Evolutionary conservation across 2,329 filamentous ascomycete species (phyloP).

Genomic region (Colletotrichum orbiculare): DNA sequence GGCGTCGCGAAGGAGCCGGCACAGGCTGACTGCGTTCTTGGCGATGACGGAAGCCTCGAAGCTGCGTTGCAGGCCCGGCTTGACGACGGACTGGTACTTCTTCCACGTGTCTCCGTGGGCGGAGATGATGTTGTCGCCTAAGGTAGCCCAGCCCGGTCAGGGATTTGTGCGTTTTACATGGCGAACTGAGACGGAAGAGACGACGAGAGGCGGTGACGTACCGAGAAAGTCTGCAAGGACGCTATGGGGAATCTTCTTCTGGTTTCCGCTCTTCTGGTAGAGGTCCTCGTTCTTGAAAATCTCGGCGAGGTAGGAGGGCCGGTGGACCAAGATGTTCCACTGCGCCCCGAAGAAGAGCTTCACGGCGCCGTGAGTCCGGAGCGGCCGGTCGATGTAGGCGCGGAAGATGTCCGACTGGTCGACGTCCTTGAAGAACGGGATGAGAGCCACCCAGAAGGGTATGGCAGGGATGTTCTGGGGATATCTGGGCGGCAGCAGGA

Average conservation of each 20-base stretch:
- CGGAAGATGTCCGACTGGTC: slow-evolving; percentile 55
- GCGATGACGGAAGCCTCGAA: slow-evolving; percentile 40
- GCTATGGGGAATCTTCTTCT: slow-evolving; percentile 53
- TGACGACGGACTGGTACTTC: slow-evolving; percentile 48
- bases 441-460: slow-evolving; percentile 55
- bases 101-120: slow-evolving; percentile 50
- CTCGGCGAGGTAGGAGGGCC: slow-evolving; percentile 55
- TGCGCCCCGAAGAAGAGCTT: slow-evolving; percentile 60
- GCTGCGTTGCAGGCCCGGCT: slow-evolving; percentile 47
- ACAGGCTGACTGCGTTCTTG: slow-evolving; percentile 41
- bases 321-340: slow-evolving; percentile 60
- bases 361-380: slow-evolving; percentile 55
- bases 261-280: slow-evolving; percentile 53
- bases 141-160: no score
- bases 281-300: slow-evolving; percentile 47
- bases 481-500: slow-evolving; percentile 41
- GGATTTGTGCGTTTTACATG: not conserved
- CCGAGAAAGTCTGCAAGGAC: slow-evolving; percentile 49
- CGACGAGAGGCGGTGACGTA: not conserved
- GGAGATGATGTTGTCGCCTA: slow-evolving; percentile 54
- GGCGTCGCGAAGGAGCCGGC: slow-evolving; percentile 44
- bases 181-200: not conserved
- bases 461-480: slow-evolving; percentile 54
- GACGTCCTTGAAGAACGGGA: slow-evolving; percentile 54
- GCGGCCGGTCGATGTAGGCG: slow-evolving; percentile 50